Base-by-base conservation (phyloP, 2,329 filamentous ascomycete species). In the Calonectria crousiana region DNA sequence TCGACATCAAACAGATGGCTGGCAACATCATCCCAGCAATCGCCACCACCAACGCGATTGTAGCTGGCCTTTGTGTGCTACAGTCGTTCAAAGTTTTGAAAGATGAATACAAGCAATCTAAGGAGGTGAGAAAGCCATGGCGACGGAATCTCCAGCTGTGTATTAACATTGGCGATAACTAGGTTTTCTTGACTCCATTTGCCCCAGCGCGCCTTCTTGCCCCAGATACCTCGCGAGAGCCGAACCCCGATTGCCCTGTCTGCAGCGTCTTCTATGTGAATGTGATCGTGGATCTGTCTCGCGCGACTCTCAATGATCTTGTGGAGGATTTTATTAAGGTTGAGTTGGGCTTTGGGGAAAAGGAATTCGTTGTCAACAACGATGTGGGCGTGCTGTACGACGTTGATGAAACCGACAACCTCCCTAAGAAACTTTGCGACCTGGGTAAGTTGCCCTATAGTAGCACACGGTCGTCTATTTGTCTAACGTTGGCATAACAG, bases 21-120 rank as follows among this genome's bases (percentile, higher is more conserved):
- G 97, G 97, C 69, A 99, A 99, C 83, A 99, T 99, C 80, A 99
- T 99, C 75, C 97, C 97, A 1, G 97, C 97, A 2, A 99, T 99
- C 82, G 97, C 97, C 6, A 99, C 97, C 0, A 98, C 97, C 0
- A 99, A 99, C 84, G 97, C 97, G 20, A 98, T 98, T 84, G 96
- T 97, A 2, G 97, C 97, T 20, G 94, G 95, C 16, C 90, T 99
- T 13, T 98, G 96, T 82, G 95, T 98, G 9, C 87, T 99, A 32
- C 94, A 98, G 84, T 93, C 96, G 0, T 97, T 97, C 88, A 98
- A 98, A 84, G 93, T 98, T 30, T 87, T 99, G 72, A 93, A 89
- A 81, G 91, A 92, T 26, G 91, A 96, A 64, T 93, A 93, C 73
- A 86, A 89, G 41, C 91, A 92, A 78, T 92, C 93, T 0, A 96